phyloP scores from a whole-genome alignment of 176 grass and related monocot genomes.

The Avena atlantica region DNA sequence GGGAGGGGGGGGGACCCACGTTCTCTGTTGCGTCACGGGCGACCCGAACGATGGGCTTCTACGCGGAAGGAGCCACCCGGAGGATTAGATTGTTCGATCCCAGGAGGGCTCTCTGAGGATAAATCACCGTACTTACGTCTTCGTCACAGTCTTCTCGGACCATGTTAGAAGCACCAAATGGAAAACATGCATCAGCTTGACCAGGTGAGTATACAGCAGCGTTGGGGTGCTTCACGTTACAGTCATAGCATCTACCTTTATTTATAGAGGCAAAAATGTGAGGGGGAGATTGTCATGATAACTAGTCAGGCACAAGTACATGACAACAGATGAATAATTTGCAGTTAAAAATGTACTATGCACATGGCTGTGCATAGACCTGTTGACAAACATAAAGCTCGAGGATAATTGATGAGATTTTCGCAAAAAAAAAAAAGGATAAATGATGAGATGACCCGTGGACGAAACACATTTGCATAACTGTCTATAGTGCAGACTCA shows the following conservation, averaged over 20 bases:
- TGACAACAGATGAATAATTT: not conserved
- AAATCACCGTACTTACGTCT: not conserved
- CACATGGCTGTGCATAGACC: not conserved
- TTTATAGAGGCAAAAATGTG: not conserved
- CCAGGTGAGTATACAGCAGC: not conserved
- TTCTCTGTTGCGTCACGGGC: too few species aligned
- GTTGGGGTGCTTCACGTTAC: constrained; percentile 8
- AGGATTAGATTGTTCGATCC: too few species aligned
- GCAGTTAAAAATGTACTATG: not conserved
- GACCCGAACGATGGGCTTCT: too few species aligned
- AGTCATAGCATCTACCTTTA: constrained; percentile 19
- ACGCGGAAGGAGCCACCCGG: too few species aligned
- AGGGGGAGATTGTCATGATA: not conserved
- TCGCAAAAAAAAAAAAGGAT: too few species aligned
- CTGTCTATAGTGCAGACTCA: not conserved
- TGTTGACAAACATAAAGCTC: not conserved
- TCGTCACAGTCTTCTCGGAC: not conserved
- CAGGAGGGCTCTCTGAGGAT: too few species aligned
- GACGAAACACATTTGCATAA: not conserved
- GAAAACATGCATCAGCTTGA: not conserved
- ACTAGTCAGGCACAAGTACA: not conserved
- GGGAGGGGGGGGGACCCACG: too few species aligned
- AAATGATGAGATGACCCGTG: not conserved
- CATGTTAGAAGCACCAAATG: not conserved
- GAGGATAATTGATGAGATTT: not conserved